Base-by-base conservation (phyloP, 352 stramenopile species). In the Globisporangium okanoganense region DNA sequence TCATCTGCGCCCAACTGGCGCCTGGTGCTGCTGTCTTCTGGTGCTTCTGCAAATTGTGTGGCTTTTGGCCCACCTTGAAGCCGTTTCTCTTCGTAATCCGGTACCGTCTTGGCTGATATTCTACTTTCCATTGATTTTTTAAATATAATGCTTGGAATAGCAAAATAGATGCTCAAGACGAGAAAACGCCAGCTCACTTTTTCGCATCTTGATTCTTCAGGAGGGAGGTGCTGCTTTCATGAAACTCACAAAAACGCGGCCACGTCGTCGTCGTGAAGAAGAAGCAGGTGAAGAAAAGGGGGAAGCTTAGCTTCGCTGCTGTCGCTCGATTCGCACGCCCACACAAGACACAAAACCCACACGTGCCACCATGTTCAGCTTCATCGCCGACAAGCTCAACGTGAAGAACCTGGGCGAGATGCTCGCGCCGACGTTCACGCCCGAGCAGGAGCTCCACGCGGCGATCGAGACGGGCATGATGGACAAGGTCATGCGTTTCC, bases 391-490 rank as follows among this genome's bases (percentile, higher is more conserved):
- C 62, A 92, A 92, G 69, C 81, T 95, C 64, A 96, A 96, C 45
- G 83, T 95, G 51, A 94, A 93, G 73, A 92, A 90, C 62, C 59
- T 96, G 70, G 88, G 85, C 58, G 83, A 95, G 77, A 79, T 95
- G 58, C 68, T 96, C 65, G 88, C 88, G 65, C 88, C 88, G 3
- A 91, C 88, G 55, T 77, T 91, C 60, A 94, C 82, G 57, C 85
- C 83, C n/a, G 85, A 94, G 69, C 85, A 95, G 69, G 82, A 94
- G 62, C 73, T 95, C 38, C 85, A 94, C 57, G 66, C 75, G 20
- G 76, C 87, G 4, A 92, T 96, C 50, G 87, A 92, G 55, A 73
- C 81, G 18, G 87, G 85, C 1, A 59, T 90, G 20, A 44, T 77
- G 8, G 83, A 90, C 47, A 94, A 92, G 69, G 88, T 95, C 45